phyloP scores from a whole-genome alignment of 2,329 filamentous ascomycete genomes.

The Dactylonectria macrodidyma region DNA sequence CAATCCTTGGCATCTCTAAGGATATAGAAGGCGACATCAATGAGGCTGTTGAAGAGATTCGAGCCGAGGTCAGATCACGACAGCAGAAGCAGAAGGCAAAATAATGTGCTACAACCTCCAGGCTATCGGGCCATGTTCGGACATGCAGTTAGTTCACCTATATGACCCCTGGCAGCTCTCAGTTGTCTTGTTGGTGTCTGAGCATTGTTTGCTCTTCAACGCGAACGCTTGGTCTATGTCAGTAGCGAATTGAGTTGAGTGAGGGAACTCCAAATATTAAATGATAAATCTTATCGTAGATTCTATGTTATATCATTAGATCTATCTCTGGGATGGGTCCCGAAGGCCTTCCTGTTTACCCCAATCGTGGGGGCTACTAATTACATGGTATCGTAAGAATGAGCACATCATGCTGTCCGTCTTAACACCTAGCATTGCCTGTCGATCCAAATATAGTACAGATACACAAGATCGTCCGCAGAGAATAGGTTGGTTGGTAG shows the following conservation, averaged over 20 bases:
- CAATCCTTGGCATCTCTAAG: slow-evolving; percentile 82
- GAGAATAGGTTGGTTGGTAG: slow-evolving; percentile 28
- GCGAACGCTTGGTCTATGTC: neutral
- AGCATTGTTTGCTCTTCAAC: neutral
- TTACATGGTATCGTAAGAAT: slow-evolving; percentile 48
- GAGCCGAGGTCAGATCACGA: slow-evolving; percentile 75
- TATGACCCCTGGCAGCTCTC: too few relatives aligned
- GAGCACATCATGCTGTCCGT: slow-evolving; percentile 38
- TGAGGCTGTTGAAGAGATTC: slow-evolving; percentile 83
- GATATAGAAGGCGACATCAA: slow-evolving; percentile 83
- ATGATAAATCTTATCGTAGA: slow-evolving; percentile 32
- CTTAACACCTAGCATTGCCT: slow-evolving; percentile 27
- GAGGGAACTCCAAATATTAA: slow-evolving; percentile 4
- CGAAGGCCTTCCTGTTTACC: slow-evolving; percentile 25
- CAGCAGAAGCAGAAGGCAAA: slow-evolving; percentile 47
- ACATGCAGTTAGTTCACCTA: neutral
- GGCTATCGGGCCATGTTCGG: neutral
- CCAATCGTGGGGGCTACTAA: slow-evolving; percentile 30
- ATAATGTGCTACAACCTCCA: neutral
- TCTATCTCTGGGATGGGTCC: slow-evolving; percentile 35
- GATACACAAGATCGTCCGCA: slow-evolving; percentile 31
- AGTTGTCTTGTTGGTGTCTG: neutral
- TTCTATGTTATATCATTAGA: slow-evolving; percentile 42
- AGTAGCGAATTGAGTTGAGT: neutral
- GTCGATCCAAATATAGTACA: slow-evolving; percentile 44